These are phyloP conservation scores for Acer negundo DNA, from an alignment of 345 rosid genomes.

Conservation along the genomic window DNA sequence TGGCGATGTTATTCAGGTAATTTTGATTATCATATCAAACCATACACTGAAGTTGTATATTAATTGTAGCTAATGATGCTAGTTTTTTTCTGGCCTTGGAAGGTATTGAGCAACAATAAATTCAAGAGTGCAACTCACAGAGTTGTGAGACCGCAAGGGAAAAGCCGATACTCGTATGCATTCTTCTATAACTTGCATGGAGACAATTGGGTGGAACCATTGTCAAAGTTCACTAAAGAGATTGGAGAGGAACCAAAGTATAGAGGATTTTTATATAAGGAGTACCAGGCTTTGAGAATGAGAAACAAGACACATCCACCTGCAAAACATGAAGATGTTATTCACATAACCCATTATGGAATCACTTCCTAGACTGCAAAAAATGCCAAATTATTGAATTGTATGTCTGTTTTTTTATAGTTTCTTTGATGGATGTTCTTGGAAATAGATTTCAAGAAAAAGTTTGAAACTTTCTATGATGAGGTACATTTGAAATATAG, in stretches of 20 bases:
- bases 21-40: too few relatives aligned
- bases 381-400: too few relatives aligned
- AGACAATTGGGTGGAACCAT: constrained; percentile 52
- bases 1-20: constrained; percentile 52
- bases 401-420: too few relatives aligned
- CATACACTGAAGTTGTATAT: too few relatives aligned
- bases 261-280: constrained; percentile 40
- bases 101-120: constrained; percentile 61
- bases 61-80: too few relatives aligned
- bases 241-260: constrained; percentile 49
- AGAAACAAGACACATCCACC: constrained; percentile 60
- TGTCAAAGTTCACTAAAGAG: constrained; percentile 43
- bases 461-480: too few relatives aligned
- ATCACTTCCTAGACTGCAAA: background rate
- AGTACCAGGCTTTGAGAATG: constrained; percentile 42
- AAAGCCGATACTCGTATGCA: constrained; percentile 44
- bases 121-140: constrained; percentile 58
- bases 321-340: constrained; percentile 42
- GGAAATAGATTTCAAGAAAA: too few relatives aligned
- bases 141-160: constrained; percentile 45
- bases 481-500: too few relatives aligned
- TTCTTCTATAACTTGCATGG: constrained; percentile 55
- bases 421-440: too few relatives aligned
- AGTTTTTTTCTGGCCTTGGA: background rate
- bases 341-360: constrained; percentile 48